Evolutionary conservation across 495 filamentous ascomycete species (phyloP), one percentile per base, ranked within the genome.

Genomic region (Saxophila tyrrhenica): DNA sequence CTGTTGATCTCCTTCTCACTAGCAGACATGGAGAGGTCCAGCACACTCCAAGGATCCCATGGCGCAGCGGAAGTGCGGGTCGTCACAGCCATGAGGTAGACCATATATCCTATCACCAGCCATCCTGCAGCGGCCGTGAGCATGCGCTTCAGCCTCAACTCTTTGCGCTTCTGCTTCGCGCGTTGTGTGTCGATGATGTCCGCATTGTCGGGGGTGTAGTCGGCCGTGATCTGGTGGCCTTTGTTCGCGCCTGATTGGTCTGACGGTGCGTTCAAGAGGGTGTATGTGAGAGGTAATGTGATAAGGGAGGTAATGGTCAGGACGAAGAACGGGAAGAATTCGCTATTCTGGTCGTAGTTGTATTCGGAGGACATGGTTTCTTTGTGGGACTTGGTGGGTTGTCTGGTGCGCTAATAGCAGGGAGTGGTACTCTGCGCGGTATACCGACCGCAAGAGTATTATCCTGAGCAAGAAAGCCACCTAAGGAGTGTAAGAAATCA

Each of bases 301-400:
- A 97, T 76, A 53, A 98, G 82, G 65, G 82, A 80, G 52, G 84
- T 79, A 59, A 97, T 79, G 46, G 89, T 95, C 64, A 96, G 79
- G 70, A 98, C 80, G 76, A 97, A 98, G 78, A 89, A 96, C 62
- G 92, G 92, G 78, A 95, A 98, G 76, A 95, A 95, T 82, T 95
- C 85, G 43, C 90, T 91, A 82, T 96, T 59, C 21, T 52, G 87
- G 78, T 98, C 92, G 72, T 98, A 98, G 62, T 84, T 91, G 76
- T 98, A 98, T 69, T 97, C 92, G 61, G 87, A 87, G 65, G 87
- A 90, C 88, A 94, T 94, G 63, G 66, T 80, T n/a, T n/a, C n/a
- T n/a, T n/a, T n/a, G n/a, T 80, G 25, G 23, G 29, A 32, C 17
- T 25, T 3, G 13, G 16, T 35, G 13, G 29, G 13, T 7, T 35